Evolutionary conservation across 1,284 basidiomycete species (phyloP).

Genomic region (Clitocybe nebularis): DNA sequence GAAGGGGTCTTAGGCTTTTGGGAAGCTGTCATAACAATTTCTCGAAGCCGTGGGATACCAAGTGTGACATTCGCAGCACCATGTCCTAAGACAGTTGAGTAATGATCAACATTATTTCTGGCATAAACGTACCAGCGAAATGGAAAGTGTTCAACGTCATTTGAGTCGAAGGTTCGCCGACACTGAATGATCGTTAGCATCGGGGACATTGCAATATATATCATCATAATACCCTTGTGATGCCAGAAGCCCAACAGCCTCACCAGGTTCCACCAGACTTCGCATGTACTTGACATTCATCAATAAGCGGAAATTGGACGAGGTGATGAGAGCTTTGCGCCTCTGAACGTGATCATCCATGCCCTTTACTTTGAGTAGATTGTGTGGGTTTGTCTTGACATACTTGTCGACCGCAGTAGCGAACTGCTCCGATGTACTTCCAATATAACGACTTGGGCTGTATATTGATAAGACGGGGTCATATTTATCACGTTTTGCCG

Average conservation of each 20-base stretch:
- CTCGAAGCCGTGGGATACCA: constrained; percentile 96
- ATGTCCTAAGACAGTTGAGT: constrained; percentile 82
- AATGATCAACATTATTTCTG: constrained; percentile 7
- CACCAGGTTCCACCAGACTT: constrained; percentile 93
- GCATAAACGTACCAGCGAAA: constrained; percentile 75
- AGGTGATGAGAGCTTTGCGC: constrained; percentile 46
- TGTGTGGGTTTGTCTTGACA: constrained; percentile 73
- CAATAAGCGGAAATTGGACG: constrained; percentile 69
- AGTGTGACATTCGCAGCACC: constrained; percentile 99
- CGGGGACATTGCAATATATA: not conserved
- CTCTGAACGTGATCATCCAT: constrained; percentile 39
- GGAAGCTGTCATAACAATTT: constrained; percentile 99
- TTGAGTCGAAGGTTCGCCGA: constrained; percentile 98
- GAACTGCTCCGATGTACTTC: constrained; percentile 92
- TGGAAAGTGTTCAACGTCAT: constrained; percentile 99
- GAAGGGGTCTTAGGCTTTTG: constrained; percentile 96
- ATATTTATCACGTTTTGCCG: constrained; percentile 49
- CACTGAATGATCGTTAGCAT: constrained; percentile 42
- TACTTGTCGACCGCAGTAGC: constrained; percentile 82
- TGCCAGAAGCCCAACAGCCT: constrained; percentile 96
- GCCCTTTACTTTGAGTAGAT: constrained; percentile 65
- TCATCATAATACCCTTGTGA: constrained; percentile 80
- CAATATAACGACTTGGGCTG: constrained; percentile 80
- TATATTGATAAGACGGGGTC: constrained; percentile 78
- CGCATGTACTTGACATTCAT: constrained; percentile 93